These are phyloP conservation scores for Rhypophila decipiens DNA, from an alignment of 495 filamentous ascomycete genomes.

Conservation along the genomic window DNA sequence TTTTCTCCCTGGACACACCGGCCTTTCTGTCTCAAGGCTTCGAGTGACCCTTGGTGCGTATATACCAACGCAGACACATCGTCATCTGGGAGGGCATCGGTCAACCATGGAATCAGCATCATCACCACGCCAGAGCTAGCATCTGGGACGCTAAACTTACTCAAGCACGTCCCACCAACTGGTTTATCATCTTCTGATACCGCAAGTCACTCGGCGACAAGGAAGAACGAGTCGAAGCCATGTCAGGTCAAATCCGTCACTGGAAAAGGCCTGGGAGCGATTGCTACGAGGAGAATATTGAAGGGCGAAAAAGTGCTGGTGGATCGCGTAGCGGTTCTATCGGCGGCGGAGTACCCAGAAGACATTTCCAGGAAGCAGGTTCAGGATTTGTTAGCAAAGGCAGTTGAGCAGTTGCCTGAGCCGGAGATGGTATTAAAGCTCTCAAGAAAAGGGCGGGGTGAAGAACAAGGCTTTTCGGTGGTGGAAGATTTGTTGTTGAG, in stretches of 20 bases:
- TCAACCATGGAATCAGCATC: slow-evolving; percentile 20
- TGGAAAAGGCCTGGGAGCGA: slow-evolving; percentile 24
- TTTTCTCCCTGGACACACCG: slow-evolving; percentile 29
- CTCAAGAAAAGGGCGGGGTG: slow-evolving; percentile 57
- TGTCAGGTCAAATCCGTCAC: slow-evolving; percentile 21
- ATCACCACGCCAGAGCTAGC: slow-evolving; percentile 28
- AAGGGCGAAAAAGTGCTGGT: slow-evolving; percentile 23
- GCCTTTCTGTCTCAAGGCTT: slow-evolving; percentile 19
- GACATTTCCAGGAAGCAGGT: slow-evolving; percentile 20
- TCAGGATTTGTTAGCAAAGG: slow-evolving; percentile 19
- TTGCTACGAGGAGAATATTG: slow-evolving; percentile 22
- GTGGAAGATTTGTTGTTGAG: slow-evolving; percentile 69
- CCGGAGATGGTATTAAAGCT: slow-evolving; percentile 12
- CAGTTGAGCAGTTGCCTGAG: slow-evolving; percentile 16
- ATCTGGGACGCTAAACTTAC: slow-evolving; percentile 11
- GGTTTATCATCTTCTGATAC: too few relatives aligned
- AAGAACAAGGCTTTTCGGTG: slow-evolving; percentile 35
- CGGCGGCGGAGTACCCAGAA: slow-evolving; percentile 19
- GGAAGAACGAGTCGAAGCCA: not conserved
- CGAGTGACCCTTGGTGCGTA: slow-evolving; percentile 23
- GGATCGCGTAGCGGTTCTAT: slow-evolving; percentile 20
- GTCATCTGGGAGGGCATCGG: not conserved
- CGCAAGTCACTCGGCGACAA: slow-evolving; percentile 10
- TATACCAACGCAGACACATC: slow-evolving; percentile 26
- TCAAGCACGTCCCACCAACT: slow-evolving; percentile 4